phyloP scores from a whole-genome alignment of 2,329 filamentous ascomycete genomes.

The Plenodomus lindquistii region DNA sequence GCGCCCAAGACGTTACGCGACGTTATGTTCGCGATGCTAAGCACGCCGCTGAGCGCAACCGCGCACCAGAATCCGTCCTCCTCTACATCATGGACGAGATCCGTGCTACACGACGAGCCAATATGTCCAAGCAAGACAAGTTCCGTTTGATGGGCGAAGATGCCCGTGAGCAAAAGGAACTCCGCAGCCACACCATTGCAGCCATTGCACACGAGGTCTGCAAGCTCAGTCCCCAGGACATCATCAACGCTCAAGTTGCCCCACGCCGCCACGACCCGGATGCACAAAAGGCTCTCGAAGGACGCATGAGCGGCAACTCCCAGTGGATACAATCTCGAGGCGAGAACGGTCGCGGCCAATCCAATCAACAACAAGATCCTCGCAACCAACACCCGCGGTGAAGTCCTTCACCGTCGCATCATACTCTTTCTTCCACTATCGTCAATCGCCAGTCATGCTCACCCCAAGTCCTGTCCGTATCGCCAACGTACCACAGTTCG shows the following conservation, averaged over 20 bases:
- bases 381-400: conserved; percentile 45
- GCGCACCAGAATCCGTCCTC: conserved; percentile 85
- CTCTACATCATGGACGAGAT: conserved; percentile 93
- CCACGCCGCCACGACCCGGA: conserved; percentile 48
- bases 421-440: neutral
- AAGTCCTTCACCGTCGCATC: conserved; percentile 9
- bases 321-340: conserved; percentile 44
- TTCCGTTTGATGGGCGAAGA: conserved; percentile 83
- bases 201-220: conserved; percentile 75
- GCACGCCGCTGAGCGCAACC: conserved; percentile 73
- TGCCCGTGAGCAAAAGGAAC: conserved; percentile 72
- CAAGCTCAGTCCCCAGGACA: conserved; percentile 61
- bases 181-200: conserved; percentile 73
- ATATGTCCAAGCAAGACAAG: conserved; percentile 83
- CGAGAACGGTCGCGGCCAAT: conserved; percentile 39
- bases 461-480: conserved; percentile 15
- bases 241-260: conserved; percentile 30
- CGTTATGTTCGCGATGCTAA: conserved; percentile 72
- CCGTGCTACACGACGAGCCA: conserved; percentile 77
- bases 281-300: conserved; percentile 53
- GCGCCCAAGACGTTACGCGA: conserved; percentile 68
- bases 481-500: conserved; percentile 12
- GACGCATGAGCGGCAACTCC: conserved; percentile 45
- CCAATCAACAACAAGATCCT: conserved; percentile 42
- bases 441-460: conserved; percentile 2